Base-by-base conservation (phyloP, 2,329 filamentous ascomycete genomes). In the Colletotrichum tabaci region DNA sequence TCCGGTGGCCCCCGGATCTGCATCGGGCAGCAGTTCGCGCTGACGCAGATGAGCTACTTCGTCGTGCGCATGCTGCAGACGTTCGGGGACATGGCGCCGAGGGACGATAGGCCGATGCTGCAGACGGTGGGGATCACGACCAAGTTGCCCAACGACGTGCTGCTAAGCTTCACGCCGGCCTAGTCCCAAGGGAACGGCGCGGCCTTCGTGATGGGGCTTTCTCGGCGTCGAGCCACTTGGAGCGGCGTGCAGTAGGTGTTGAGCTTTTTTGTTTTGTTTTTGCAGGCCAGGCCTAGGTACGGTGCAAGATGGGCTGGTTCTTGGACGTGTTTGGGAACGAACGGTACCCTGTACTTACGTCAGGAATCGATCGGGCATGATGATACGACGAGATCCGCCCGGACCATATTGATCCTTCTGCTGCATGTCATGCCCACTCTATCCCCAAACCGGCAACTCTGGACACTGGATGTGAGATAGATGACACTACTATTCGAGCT, bases 1-100 rank as follows among this genome's bases (percentile, higher is more conserved):
- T 83, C 83, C 46, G 83, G 82, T 8, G 85, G 84, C 0, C 83
- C 84, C 2, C 79, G 84, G 15, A 83, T 83, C 52, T 87, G 85
- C 70, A 76, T 83, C n/a, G 81, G 83, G 49, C 84, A 85, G 74
- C 80, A 86, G 74, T 83, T 85, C 60, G 82, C 82, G 18, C 75
- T 81, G 42, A 80, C 81, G 35, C 80, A 84, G 74, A 76, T 83
- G 68, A 77, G 79, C 6, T 85, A 84, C 71, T 74, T 84, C 7
- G 75, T 81, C 0, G 79, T 79, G 30, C 71, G 80, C 9, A 56
- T 83, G 42, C 69, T 83, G 57, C 81, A 83, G 74, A 75, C 76
- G 1, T 83, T 81, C 65, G 74, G 77, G 50, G 65, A 44, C 2
- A 70, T 83, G 1, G 74, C 78, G 67, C 68, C 77, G 23, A 74